Base-by-base conservation (phyloP, 2,329 filamentous ascomycete genomes). In the Fusarium agapanthi region DNA sequence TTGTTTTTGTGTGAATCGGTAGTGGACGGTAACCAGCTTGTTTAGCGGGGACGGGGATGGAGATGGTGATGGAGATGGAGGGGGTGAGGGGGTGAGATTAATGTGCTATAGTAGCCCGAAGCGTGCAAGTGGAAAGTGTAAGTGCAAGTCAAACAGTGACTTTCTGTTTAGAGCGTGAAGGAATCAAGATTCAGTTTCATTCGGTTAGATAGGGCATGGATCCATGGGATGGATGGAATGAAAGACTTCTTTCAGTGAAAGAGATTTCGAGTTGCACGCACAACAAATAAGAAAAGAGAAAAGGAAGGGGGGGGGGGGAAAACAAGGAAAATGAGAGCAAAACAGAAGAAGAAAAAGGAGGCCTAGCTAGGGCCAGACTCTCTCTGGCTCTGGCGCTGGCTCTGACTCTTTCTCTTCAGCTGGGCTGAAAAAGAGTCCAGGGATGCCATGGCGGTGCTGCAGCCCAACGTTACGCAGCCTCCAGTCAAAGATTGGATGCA, bases 391-490 rank as follows among this genome's bases (percentile, higher is more conserved):
- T 32, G 32, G 18, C 34, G 24, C 32, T 32, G 28, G 28, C 28
- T 61, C 35, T 54, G 45, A 54, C 45, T 63, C 58, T 65, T 37
- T 55, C 56, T 58, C 67, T 65, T 69, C 65, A 58, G 55, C 66
- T 69, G 65, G 71, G 57, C 67, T 61, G 65, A 56, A 71, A 69
- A 34, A 32, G 43, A 58, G 47, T 55, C 50, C 58, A 67, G 62
- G 65, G 59, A 35, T 56, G 57, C 54, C 62, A 69, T 72, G 66
- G 69, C 43, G 45, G 68, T 51, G 59, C 70, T 73, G 70, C 70
- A 73, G 70, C 70, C 70, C 70, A 73, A 73, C 70, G 70, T 73
- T 73, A 71, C 70, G 70, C 70, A 65, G 47, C 68, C 58, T 71
- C 58, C 58, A 69, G 67, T 67, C 45, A 69, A 60, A 64, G 58